phyloP scores from a whole-genome alignment of 495 filamentous ascomycete genomes.

The Echria macrotheca region DNA sequence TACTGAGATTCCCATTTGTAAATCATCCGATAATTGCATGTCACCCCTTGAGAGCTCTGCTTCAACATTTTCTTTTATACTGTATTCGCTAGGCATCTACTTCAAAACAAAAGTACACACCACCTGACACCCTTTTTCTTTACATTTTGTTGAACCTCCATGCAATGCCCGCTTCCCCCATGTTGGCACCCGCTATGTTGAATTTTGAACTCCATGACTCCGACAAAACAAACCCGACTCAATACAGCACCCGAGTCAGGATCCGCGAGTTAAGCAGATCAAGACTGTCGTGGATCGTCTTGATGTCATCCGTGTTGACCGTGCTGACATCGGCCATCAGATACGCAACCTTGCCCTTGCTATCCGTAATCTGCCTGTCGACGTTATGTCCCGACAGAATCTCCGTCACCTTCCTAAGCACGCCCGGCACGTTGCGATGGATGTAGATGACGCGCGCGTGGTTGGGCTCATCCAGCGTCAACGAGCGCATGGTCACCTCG shows the following conservation, averaged over 20 bases:
- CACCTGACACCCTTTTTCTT: no score
- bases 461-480: slow-evolving; percentile 82
- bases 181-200: no score
- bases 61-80: no score
- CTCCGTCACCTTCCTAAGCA: slow-evolving; percentile 87
- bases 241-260: slow-evolving; percentile 84
- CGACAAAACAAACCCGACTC: slow-evolving; percentile 20
- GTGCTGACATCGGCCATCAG: slow-evolving; percentile 96
- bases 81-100: no score
- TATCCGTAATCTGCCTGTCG: slow-evolving; percentile 96
- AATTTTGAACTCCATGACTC: slow-evolving; percentile 20
- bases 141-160: no score
- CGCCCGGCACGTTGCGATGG: slow-evolving; percentile 91
- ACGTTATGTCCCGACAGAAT: slow-evolving; percentile 94
- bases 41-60: no score
- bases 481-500: slow-evolving; percentile 78
- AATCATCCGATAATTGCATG: no score
- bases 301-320: slow-evolving; percentile 73
- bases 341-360: slow-evolving; percentile 89
- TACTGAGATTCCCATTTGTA: not conserved
- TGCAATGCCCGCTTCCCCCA: no score
- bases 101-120: no score
- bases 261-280: slow-evolving; percentile 80
- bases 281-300: slow-evolving; percentile 74
- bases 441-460: slow-evolving; percentile 92